Conservation (phyloP, 2,329 filamentous ascomycete genomes). For the Aspergillus sergii region DNA sequence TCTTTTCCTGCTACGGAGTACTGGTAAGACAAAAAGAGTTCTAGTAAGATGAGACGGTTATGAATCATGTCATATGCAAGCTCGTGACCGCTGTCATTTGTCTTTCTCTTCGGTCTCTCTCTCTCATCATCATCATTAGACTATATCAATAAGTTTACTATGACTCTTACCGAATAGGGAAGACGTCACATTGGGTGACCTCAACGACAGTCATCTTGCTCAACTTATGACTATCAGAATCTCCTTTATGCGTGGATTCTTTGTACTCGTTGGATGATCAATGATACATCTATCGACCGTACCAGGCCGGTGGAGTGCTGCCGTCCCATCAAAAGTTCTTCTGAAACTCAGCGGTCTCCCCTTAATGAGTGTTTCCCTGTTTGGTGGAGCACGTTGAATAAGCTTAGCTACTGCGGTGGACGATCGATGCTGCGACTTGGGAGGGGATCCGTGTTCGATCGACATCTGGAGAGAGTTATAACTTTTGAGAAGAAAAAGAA, state of each 20-base stretch:
- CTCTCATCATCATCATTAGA: neutral
- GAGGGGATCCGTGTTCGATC: conserved; percentile 11
- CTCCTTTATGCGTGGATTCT: neutral
- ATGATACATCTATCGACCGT: neutral
- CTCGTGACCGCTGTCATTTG: neutral
- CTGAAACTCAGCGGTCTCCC: conserved; percentile 11
- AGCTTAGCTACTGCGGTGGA: conserved; percentile 22
- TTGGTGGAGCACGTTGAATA: conserved; percentile 23
- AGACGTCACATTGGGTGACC: neutral
- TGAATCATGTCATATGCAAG: conserved; percentile 1
- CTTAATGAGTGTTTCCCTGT: conserved; percentile 17
- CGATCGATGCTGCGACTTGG: conserved; percentile 15
- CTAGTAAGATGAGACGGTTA: neutral
- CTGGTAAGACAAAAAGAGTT: neutral
- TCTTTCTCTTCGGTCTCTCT: neutral
- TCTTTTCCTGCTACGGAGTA: neutral
- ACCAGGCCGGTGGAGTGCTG: too few relatives aligned
- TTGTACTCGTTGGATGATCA: neutral
- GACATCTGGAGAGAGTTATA: neutral
- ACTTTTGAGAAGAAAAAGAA: neutral
- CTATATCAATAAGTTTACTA: neutral
- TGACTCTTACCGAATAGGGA: neutral
- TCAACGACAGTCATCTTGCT: neutral
- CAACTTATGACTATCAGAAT: neutral
- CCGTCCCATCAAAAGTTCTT: conserved; percentile 11